Base-by-base conservation (phyloP, 495 filamentous ascomycete species). In the Barbatosphaeria neglecta region DNA sequence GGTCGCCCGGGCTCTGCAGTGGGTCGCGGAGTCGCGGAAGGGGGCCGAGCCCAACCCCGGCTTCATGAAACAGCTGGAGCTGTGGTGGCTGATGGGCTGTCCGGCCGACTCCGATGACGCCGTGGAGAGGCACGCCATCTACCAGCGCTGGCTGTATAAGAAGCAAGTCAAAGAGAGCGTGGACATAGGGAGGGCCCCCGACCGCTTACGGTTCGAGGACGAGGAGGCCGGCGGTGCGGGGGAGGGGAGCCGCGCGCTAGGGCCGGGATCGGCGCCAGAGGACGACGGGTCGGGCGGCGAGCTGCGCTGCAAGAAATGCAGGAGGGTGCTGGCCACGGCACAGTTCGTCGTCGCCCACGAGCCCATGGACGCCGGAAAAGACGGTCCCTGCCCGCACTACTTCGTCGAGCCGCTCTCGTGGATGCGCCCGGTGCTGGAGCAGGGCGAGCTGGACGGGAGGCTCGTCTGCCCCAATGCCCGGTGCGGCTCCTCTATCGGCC, bases 391-490 rank as follows among this genome's bases (percentile, higher is more conserved):
- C 55, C 80, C 83, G 5, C 92, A 97, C 58, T 74, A 87, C 50
- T 96, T 95, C 63, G 60, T 97, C 44, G 87, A 95, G 46, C 87
- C 89, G 2, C 73, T 97, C 17, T 85, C 82, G 17, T 97, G 90
- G 93, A 97, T 97, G 92, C 77, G 83, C 2, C 71, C 81, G 0
- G 81, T 79, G 51, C 76, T 97, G 13, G 82, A 84, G 41, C 76
- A 80, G 45, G 85, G 85, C 22, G 78, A 81, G 35, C 67, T 96
- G 16, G 82, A 87, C 10, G 90, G 90, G 8, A 80, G 88, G 22
- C 62, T 98, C 35, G 81, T 81, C 35, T 96, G 90, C 58, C 87
- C 90, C 22, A 83, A 82, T 52, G 27, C 57, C 0, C 84, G 82
- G 52, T 96, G 92, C 57, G 65, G 68, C 37, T 77, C 82, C 17